These are phyloP conservation scores for Uronychia setigera DNA, from an alignment of 73 alveolate genomes.

Conservation along the genomic window DNA sequence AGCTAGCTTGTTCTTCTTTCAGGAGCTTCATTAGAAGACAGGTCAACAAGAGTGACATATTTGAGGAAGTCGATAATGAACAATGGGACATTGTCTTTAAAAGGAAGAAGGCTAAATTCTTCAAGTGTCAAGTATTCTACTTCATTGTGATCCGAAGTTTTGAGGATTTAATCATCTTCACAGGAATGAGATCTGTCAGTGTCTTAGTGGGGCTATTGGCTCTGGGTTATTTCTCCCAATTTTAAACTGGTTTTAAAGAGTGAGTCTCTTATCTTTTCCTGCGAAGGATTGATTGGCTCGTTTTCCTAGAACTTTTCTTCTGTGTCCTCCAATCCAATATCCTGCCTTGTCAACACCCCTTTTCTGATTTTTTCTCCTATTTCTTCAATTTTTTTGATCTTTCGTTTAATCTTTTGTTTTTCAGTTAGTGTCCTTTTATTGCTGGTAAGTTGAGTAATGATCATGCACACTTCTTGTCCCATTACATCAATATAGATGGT, in stretches of 20 bases:
- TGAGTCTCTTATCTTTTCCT: too few relatives aligned
- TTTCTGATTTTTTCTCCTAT: background rate
- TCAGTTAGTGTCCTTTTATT: background rate
- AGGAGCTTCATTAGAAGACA: background rate
- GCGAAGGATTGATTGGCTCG: too few relatives aligned
- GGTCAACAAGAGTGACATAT: background rate
- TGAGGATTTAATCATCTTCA: too few relatives aligned
- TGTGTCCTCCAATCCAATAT: background rate
- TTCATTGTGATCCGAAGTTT: too few relatives aligned
- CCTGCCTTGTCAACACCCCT: background rate
- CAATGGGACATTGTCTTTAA: background rate
- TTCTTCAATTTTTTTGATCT: background rate
- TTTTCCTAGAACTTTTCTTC: background rate
- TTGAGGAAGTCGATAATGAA: background rate
- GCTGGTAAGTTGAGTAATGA: background rate
- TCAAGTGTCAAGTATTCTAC: background rate
- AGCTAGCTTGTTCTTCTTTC: too few relatives aligned
- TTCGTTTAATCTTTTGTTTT: background rate
- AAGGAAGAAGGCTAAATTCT: background rate
- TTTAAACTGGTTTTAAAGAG: too few relatives aligned
- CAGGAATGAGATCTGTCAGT: too few relatives aligned
- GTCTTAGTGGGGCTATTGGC: too few relatives aligned
- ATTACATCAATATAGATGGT: background rate
- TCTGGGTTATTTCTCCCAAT: too few relatives aligned
- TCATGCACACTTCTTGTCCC: background rate